Conservation (phyloP, 2,329 filamentous ascomycete species). For the Talaromyces funiculosus region DNA sequence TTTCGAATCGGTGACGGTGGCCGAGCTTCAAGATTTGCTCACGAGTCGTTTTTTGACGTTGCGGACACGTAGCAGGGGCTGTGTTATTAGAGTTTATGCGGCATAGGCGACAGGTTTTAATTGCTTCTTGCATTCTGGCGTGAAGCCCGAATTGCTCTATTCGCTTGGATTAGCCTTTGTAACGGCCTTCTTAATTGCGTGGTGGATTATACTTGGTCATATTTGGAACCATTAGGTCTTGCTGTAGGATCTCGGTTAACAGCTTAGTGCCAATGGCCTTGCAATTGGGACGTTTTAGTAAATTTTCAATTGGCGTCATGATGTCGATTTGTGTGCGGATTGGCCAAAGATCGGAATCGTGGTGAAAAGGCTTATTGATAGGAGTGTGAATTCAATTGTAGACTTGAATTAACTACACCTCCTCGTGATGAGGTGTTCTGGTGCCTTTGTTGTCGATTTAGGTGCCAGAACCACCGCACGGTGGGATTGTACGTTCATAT, state of each 20-base stretch:
- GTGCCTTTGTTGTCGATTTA: constrained; percentile 9
- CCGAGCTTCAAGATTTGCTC: constrained; percentile 16
- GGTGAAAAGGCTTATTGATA: too few species aligned
- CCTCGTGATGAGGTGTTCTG: too few species aligned
- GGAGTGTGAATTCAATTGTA: too few species aligned
- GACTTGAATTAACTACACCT: too few species aligned
- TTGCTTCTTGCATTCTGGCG: neutral
- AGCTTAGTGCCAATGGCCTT: neutral
- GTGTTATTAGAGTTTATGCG: neutral
- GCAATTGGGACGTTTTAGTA: neutral
- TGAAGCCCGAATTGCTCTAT: neutral
- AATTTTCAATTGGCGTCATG: constrained; percentile 3
- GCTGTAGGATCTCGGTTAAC: neutral
- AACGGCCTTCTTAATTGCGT: neutral
- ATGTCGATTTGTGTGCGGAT: constrained; percentile 19
- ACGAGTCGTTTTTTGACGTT: constrained; percentile 23
- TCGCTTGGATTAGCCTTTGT: neutral
- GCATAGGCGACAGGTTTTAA: neutral
- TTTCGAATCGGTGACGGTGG: constrained; percentile 21
- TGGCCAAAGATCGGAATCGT: constrained; percentile 24
- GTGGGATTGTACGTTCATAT: constrained; percentile 21
- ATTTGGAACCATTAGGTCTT: neutral
- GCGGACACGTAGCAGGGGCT: constrained; percentile 13
- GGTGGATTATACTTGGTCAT: neutral
- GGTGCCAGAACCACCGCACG: constrained; percentile 14